Conservation (phyloP, 805 yeast species). For the Tetrapisispora arboricola region DNA sequence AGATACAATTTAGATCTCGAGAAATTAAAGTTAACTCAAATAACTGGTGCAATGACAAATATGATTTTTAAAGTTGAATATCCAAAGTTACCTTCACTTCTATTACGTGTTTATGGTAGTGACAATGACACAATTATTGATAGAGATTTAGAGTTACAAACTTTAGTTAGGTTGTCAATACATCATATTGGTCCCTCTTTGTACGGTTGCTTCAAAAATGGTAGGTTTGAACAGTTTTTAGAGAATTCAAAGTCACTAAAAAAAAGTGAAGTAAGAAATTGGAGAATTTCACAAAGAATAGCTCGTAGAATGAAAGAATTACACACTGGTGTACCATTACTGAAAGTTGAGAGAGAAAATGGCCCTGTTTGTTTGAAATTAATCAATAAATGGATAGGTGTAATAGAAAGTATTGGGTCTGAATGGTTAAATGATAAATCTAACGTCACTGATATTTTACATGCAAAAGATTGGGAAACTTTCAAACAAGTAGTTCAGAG, state of each 20-base stretch:
- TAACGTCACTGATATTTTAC: slow-evolving; percentile 31
- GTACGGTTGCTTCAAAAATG: slow-evolving; percentile 83
- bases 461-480: slow-evolving; percentile 32
- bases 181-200: slow-evolving; percentile 81
- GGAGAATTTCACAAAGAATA: slow-evolving; percentile 68
- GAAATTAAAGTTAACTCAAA: slow-evolving; percentile 48
- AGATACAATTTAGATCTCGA: slow-evolving; percentile 29
- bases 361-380: slow-evolving; percentile 66
- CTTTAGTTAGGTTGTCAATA: slow-evolving; percentile 60
- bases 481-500: slow-evolving; percentile 40
- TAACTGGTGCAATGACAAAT: slow-evolving; percentile 90
- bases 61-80: slow-evolving; percentile 72
- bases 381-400: slow-evolving; percentile 59
- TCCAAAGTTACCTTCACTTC: slow-evolving; percentile 47
- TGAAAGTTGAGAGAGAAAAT: slow-evolving; percentile 40
- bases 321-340: slow-evolving; percentile 67
- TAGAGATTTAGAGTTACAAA: slow-evolving; percentile 66
- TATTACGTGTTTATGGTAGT: slow-evolving; percentile 80
- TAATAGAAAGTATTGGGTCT: slow-evolving; percentile 31
- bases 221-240: slow-evolving; percentile 87
- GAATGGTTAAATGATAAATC: slow-evolving; percentile 30
- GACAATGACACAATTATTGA: slow-evolving; percentile 81
- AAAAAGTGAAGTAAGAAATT: slow-evolving; percentile 61
- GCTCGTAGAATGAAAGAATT: slow-evolving; percentile 96
- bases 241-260: slow-evolving; percentile 73